Evolutionary conservation across 495 filamentous ascomycete species (phyloP).

Genomic region (Penicillium flavigenum): DNA sequence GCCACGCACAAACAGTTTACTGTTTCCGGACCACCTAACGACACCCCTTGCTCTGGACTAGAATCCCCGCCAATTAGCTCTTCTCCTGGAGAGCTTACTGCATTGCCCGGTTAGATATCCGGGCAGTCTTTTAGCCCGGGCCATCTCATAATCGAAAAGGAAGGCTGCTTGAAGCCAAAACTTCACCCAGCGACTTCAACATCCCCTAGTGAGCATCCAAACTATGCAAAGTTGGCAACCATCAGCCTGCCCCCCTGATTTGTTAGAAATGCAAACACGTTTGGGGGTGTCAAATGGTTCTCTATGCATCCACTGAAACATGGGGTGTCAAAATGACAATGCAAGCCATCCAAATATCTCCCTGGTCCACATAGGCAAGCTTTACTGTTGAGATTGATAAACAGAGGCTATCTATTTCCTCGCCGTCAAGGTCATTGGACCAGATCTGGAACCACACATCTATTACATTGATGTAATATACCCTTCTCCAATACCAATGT

Average conservation of each 20-base stretch:
- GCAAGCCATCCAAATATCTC: not conserved
- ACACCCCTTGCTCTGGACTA: not conserved
- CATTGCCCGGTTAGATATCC: not conserved
- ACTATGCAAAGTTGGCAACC: slow-evolving; percentile 9
- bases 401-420: not conserved
- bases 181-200: slow-evolving; percentile 12
- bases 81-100: not conserved
- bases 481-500: not conserved
- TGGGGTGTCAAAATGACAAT: not conserved
- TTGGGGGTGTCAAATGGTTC: slow-evolving; percentile 4
- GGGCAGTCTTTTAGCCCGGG: slow-evolving; percentile 2
- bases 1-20: slow-evolving; percentile 15
- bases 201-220: not conserved
- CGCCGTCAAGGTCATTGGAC: not conserved
- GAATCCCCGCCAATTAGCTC: not conserved
- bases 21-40: not conserved
- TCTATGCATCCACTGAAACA: not conserved
- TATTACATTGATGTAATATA: not conserved
- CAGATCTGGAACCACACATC: not conserved
- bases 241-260: not conserved
- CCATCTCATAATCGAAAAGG: slow-evolving; percentile 6
- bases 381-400: not conserved
- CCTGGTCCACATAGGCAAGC: not conserved
- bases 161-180: not conserved
- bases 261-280: slow-evolving; percentile 20